Evolutionary conservation across 306 rosid species (phyloP).

Genomic region (Cucurbita pepo): DNA sequence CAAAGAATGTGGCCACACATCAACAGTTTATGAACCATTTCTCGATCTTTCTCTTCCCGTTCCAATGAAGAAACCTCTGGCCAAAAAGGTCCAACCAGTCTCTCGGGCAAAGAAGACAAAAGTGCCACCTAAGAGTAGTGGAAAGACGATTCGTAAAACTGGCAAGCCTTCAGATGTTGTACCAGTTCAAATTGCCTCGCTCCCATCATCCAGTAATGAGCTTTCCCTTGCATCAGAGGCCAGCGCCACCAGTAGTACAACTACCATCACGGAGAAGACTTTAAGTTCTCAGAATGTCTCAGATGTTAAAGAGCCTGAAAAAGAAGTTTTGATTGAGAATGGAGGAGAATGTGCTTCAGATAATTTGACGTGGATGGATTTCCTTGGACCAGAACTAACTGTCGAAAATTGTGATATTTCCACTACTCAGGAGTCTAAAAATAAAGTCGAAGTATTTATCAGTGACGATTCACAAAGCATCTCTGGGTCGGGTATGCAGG

Average conservation of each 20-base stretch:
- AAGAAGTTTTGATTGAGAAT: constrained; percentile 26
- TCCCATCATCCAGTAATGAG: constrained; percentile 23
- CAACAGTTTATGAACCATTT: constrained; percentile 80
- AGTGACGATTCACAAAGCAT: constrained; percentile 19
- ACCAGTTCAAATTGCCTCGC: constrained; percentile 26
- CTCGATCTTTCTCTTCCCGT: constrained; percentile 84
- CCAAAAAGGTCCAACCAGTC: constrained; percentile 36
- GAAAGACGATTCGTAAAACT: constrained; percentile 39
- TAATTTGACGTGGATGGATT: constrained; percentile 65
- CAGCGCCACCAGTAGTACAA: constrained; percentile 20
- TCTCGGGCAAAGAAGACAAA: constrained; percentile 49
- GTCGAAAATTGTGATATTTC: constrained; percentile 20
- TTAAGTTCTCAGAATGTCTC: constrained; percentile 18
- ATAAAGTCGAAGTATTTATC: constrained; percentile 11
- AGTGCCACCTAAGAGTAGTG: constrained; percentile 54
- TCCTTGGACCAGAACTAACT: constrained; percentile 33
- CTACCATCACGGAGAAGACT: constrained; percentile 17
- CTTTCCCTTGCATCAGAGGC: constrained; percentile 29
- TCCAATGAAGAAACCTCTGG: constrained; percentile 64
- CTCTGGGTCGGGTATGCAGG: constrained; percentile 27
- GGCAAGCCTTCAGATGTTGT: constrained; percentile 20
- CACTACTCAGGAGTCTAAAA: constrained; percentile 22
- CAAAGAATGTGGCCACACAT: constrained; percentile 66
- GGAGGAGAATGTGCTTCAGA: constrained; percentile 30
- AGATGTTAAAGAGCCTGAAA: constrained; percentile 28